Evolutionary conservation across 2,329 filamentous ascomycete species (phyloP), one percentile per base, ranked within the genome.

Genomic region (Trichophyton simii): DNA sequence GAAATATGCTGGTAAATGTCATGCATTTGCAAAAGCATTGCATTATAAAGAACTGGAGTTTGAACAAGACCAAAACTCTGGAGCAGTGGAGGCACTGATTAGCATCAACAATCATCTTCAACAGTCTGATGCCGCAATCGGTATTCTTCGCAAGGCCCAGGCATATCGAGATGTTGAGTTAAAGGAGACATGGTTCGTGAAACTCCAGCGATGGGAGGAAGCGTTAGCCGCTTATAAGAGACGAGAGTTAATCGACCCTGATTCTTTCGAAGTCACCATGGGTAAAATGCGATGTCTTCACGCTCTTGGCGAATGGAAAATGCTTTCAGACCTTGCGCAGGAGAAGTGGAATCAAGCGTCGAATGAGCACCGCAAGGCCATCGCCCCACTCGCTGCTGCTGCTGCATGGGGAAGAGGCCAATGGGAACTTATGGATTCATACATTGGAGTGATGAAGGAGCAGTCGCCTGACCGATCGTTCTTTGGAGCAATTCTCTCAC

Each of bases 1-100:
- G 36, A 88, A 92, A 71, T 95, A 97, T 72, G 94, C 94, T 57
- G 92, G 89, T 20, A 92, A 95, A 68, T 99, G 95, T 67, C 94
- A 99, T 73, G 95, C 94, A 3, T 99, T 95, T 71, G 94, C 94
- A 38, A 99, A 99, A 75, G 94, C 94, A 8, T 79, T 99, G 44
- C 94, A 99, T 71, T 99, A 99, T 78, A 99, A 99, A 72, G 94
- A 99, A 73, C 80, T 99, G 0, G 95, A 99, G 71, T 99, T 99
- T 72, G 84, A 97, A 63, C 92, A 96, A 67, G 95, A 99, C 72
- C 94, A 97, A 72, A 97, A 92, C 72, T 90, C 91, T 18, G 89
- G 88, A 62, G 91, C 92, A 2, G 94, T 99, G 0, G 94, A 99
- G 75, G 95, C 95, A 6, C 79, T 99, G 63, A 99, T 99, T 68